Percentiles rank a stretch among this genome's conserved stretches.
Evolutionary conservation across 2,329 filamentous ascomycete genomes (phyloP).

Genomic region (Aspergillus carbonarius): DNA sequence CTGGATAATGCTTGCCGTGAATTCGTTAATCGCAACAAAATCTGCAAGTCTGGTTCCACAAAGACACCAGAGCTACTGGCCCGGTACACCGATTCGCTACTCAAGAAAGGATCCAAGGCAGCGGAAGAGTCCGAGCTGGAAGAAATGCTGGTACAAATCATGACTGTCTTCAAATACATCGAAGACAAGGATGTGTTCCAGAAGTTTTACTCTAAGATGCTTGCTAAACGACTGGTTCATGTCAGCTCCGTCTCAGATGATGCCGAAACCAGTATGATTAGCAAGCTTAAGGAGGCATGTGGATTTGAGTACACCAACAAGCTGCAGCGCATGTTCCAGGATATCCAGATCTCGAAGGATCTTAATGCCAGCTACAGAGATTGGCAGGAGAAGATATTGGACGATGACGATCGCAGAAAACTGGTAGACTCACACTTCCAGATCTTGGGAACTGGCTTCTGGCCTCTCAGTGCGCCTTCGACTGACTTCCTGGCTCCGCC

Average conservation of each 20-base stretch:
- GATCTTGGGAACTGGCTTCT: conserved; percentile 93
- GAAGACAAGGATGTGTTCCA: conserved; percentile 99
- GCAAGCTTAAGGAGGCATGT: conserved; percentile 96
- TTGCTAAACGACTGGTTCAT: conserved; percentile 91
- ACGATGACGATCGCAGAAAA: conserved; percentile 64
- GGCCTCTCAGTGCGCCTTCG: conserved; percentile 83
- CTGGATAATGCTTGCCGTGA: conserved; percentile 96
- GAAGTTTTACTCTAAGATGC: conserved; percentile 97
- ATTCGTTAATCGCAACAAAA: conserved; percentile 96
- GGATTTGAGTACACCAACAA: conserved; percentile 99
- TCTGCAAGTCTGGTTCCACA: conserved; percentile 90
- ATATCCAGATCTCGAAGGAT: conserved; percentile 98
- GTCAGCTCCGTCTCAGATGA: conserved; percentile 95
- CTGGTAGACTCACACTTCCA: conserved; percentile 85
- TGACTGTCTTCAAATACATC: conserved; percentile 99
- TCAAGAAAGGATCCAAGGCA: conserved; percentile 87
- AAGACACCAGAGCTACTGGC: conserved; percentile 92
- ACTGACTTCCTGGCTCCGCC: conserved; percentile 86
- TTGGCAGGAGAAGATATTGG: conserved; percentile 66
- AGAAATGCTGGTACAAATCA: conserved; percentile 83
- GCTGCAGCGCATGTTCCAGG: conserved; percentile 98
- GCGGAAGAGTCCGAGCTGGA: conserved; percentile 94
- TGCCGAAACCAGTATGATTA: conserved; percentile 98
- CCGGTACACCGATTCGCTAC: conserved; percentile 88
- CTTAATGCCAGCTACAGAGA: conserved; percentile 87